phyloP scores from a whole-genome alignment of 2,329 filamentous ascomycete species.

The Coniochaeta hoffmannii region DNA sequence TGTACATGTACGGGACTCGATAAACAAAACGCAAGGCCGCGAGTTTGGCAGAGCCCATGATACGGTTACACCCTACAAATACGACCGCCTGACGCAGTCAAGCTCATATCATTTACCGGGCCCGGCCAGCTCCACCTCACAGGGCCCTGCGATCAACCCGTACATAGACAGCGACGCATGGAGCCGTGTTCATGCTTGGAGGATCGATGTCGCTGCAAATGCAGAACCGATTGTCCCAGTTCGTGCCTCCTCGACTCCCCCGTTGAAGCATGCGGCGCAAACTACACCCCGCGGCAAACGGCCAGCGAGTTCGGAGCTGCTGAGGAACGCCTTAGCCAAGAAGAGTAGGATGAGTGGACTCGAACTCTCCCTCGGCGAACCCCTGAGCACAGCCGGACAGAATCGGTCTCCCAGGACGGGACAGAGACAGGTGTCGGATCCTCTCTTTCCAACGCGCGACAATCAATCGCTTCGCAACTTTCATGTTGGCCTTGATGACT shows the following conservation, averaged over 20 bases:
- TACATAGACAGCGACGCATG: neutral
- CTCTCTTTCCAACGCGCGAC: neutral
- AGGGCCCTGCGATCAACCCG: neutral
- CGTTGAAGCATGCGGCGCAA: neutral
- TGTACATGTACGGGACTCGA: neutral
- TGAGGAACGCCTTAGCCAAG: constrained; percentile 1
- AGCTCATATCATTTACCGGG: neutral
- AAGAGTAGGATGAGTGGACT: neutral
- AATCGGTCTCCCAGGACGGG: neutral
- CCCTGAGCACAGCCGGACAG: neutral
- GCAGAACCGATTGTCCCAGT: neutral
- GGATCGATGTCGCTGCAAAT: neutral
- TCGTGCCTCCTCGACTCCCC: neutral
- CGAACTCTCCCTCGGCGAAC: neutral
- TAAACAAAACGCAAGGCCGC: neutral
- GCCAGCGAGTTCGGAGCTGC: neutral
- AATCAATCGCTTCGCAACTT: neutral
- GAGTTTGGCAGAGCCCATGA: neutral
- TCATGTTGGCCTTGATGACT: neutral
- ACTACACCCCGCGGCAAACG: neutral
- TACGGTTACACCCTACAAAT: neutral
- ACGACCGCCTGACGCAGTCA: neutral
- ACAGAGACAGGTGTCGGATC: neutral
- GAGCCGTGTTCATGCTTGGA: neutral
- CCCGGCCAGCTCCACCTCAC: neutral